Conservation (phyloP, 495 filamentous ascomycete genomes). For the Letharia columbiana region DNA sequence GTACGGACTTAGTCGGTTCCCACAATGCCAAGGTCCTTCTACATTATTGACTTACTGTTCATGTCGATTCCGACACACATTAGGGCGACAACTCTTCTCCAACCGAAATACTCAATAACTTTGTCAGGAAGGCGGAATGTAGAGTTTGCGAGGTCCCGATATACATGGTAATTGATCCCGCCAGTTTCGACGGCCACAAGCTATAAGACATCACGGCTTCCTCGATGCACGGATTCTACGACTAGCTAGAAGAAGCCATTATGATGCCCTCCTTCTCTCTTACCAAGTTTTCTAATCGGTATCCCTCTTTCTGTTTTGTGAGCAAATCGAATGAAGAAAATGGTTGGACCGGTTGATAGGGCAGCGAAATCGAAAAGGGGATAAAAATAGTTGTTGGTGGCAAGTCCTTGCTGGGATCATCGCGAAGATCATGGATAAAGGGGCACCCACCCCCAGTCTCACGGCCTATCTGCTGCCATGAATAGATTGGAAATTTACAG, state of each 20-base stretch:
- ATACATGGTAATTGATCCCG: background rate
- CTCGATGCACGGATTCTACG: background rate
- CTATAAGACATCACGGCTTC: background rate
- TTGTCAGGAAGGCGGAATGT: no score
- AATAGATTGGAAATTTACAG: background rate
- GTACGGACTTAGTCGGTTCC: no score
- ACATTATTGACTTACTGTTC: no score
- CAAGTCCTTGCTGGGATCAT: background rate
- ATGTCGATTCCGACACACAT: no score
- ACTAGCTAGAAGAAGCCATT: background rate
- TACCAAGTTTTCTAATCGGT: background rate
- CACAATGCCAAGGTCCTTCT: background rate
- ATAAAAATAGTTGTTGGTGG: conserved; percentile 20
- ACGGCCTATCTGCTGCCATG: background rate
- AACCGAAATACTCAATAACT: no score
- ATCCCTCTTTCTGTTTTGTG: background rate
- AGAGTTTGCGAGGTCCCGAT: background rate
- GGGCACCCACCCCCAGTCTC: background rate
- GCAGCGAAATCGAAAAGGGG: background rate
- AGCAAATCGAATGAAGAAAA: background rate
- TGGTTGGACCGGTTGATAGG: background rate
- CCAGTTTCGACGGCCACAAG: background rate
- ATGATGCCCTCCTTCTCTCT: background rate
- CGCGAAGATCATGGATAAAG: conserved; percentile 3
- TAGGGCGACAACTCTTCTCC: no score